Percentiles rank a stretch among this genome's conserved stretches.
Conservation (phyloP, 768 basidiomycete species). For the Lepiota brunneoincarnata region DNA sequence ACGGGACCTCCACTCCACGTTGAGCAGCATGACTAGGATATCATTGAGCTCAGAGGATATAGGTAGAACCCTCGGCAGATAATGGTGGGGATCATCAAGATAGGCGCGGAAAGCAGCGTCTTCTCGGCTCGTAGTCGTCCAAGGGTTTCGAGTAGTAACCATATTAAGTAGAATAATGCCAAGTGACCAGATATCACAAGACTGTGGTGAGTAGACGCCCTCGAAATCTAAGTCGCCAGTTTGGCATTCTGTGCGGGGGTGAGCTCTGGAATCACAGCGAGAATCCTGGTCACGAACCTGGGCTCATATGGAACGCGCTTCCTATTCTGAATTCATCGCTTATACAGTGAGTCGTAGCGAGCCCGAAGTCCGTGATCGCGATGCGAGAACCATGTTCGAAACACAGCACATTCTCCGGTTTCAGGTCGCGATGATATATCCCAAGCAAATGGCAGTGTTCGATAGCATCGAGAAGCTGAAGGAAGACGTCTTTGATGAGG, state of each 20-base stretch:
- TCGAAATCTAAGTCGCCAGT: constrained; percentile 62
- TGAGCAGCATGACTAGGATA: constrained; percentile 71
- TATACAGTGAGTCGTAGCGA: constrained; percentile 83
- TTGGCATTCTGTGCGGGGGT: constrained; percentile 72
- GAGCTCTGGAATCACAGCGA: neutral
- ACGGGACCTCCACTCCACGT: constrained; percentile 61
- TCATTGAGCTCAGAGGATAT: constrained; percentile 73
- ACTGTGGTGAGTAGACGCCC: constrained; percentile 77
- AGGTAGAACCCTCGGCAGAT: constrained; percentile 84
- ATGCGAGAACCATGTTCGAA: constrained; percentile 74
- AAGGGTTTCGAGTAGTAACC: constrained; percentile 92
- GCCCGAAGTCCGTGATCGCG: constrained; percentile 92
- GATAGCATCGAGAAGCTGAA: constrained; percentile 91
- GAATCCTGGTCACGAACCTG: constrained; percentile 48
- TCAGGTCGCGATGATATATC: constrained; percentile 95
- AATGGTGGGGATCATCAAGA: constrained; percentile 68
- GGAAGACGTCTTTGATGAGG: constrained; percentile 86
- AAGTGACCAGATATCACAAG: constrained; percentile 95
- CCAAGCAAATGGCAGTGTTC: constrained; percentile 89
- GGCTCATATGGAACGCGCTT: constrained; percentile 99
- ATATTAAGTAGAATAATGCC: constrained; percentile 97
- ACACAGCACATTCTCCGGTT: constrained; percentile 95
- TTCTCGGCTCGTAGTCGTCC: constrained; percentile 80
- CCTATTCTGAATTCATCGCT: constrained; percentile 92
- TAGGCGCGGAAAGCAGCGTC: constrained; percentile 93